Conservation (phyloP, 495 filamentous ascomycete genomes). For the Aspergillus biplanus region DNA sequence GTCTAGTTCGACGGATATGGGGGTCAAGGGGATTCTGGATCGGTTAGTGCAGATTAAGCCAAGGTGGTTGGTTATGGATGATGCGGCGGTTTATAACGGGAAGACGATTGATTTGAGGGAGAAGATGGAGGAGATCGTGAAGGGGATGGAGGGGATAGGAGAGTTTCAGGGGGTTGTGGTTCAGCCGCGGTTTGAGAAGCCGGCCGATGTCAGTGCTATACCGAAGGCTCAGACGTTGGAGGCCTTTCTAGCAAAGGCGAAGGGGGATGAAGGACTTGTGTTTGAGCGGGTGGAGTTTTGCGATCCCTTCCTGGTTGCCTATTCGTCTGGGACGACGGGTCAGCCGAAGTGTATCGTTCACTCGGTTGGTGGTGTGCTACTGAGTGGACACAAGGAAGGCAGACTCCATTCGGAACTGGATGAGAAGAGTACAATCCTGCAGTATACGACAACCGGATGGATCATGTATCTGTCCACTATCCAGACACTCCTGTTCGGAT, state of each 20-base stretch:
- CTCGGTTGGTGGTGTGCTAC: constrained; percentile 61
- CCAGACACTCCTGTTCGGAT: constrained; percentile 57
- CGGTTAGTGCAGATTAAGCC: constrained; percentile 71
- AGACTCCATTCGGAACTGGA: constrained; percentile 59
- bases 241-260: constrained; percentile 51
- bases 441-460: constrained; percentile 74
- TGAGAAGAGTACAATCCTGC: constrained; percentile 51
- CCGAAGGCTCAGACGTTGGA: constrained; percentile 55
- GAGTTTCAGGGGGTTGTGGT: constrained; percentile 66
- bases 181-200: constrained; percentile 62
- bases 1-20: constrained; percentile 77
- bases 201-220: constrained; percentile 60
- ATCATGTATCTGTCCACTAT: constrained; percentile 78
- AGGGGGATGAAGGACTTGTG: constrained; percentile 38
- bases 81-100: constrained; percentile 77
- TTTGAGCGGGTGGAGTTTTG: constrained; percentile 65
- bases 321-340: constrained; percentile 72
- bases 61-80: constrained; percentile 74
- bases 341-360: constrained; percentile 77
- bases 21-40: constrained; percentile 72
- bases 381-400: constrained; percentile 63
- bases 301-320: constrained; percentile 72
- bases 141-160: constrained; percentile 57
- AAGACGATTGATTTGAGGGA: constrained; percentile 67
- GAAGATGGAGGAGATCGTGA: constrained; percentile 69